phyloP scores from a whole-genome alignment of 306 rosid genomes.

The Heteromeles arbutifolia region DNA sequence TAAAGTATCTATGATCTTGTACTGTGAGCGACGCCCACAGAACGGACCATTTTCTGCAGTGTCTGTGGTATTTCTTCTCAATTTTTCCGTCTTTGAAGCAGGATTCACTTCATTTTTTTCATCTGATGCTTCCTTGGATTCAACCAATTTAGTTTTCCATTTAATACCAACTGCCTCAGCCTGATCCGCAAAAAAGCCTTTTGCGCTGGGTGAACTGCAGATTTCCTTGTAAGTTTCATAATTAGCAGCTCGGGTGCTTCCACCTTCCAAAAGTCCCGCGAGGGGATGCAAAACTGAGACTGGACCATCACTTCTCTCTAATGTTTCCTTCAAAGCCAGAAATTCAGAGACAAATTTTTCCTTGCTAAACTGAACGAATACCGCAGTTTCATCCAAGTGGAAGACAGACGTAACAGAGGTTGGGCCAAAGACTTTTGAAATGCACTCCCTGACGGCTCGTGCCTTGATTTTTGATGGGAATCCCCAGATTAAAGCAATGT shows the following conservation, averaged over 20 bases:
- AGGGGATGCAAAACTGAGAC: conserved; percentile 67
- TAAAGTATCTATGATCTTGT: conserved; percentile 36
- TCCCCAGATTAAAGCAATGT: conserved; percentile 75
- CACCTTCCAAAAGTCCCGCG: conserved; percentile 59
- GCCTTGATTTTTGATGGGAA: conserved; percentile 60
- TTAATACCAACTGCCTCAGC: conserved; percentile 57
- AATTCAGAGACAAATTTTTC: conserved; percentile 53
- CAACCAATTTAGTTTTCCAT: conserved; percentile 38
- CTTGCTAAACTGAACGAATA: conserved; percentile 61
- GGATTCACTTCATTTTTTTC: conserved; percentile 7
- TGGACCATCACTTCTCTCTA: conserved; percentile 55
- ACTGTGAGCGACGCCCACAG: conserved; percentile 11
- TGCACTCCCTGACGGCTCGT: conserved; percentile 45
- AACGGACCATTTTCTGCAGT: conserved; percentile 19
- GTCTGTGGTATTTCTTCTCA: conserved; percentile 21
- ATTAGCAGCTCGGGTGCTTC: conserved; percentile 56
- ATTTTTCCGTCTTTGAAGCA: conserved; percentile 7
- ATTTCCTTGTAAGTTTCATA: conserved; percentile 73
- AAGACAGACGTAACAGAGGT: conserved; percentile 48
- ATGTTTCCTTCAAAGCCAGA: conserved; percentile 54
- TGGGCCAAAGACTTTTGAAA: conserved; percentile 60
- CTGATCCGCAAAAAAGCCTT: conserved; percentile 64
- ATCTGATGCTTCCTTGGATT: conserved; percentile 19
- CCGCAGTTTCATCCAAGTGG: conserved; percentile 74
- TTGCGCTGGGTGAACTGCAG: conserved; percentile 55